phyloP scores from a whole-genome alignment of 1,284 basidiomycete species.

The Trichosporon sp. region DNA sequence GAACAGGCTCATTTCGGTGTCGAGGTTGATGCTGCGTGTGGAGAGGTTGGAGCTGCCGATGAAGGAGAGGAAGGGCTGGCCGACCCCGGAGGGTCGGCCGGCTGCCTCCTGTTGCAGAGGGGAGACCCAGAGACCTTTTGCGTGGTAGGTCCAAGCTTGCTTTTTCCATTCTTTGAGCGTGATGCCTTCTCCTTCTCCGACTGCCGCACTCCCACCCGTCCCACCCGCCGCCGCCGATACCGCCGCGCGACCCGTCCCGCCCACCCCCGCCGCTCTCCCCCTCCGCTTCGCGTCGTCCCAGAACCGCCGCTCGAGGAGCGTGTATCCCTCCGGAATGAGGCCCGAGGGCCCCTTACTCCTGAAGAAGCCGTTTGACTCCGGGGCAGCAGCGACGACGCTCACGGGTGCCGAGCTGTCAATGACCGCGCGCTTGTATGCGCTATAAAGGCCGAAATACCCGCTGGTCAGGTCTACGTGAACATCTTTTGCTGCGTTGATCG shows the following conservation, averaged over 20 bases:
- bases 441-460: constrained; percentile 88
- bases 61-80: constrained; percentile 66
- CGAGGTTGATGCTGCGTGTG: constrained; percentile 80
- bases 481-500: constrained; percentile 17
- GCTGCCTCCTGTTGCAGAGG: constrained; percentile 56
- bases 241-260: too few species aligned
- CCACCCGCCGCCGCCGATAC: constrained; percentile 50
- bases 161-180: constrained; percentile 80
- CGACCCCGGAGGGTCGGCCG: constrained; percentile 60
- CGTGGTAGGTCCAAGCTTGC: constrained; percentile 96
- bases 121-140: constrained; percentile 61
- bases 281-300: constrained; percentile 61
- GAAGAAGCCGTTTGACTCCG: constrained; percentile 90
- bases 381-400: constrained; percentile 66
- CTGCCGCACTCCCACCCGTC: constrained; percentile 45
- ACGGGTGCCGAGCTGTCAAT: constrained; percentile 58
- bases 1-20: constrained; percentile 87
- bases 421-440: constrained; percentile 70
- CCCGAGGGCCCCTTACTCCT: constrained; percentile 82
- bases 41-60: constrained; percentile 97
- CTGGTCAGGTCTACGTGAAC: constrained; percentile 65
- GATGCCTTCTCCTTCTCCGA: constrained; percentile 50
- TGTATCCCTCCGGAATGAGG: constrained; percentile 92
- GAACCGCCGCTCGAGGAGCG: constrained; percentile 76
- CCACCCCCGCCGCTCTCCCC: constrained; percentile 53